Conservation (phyloP, 495 filamentous ascomycete species). For the Tuber aestivum region DNA sequence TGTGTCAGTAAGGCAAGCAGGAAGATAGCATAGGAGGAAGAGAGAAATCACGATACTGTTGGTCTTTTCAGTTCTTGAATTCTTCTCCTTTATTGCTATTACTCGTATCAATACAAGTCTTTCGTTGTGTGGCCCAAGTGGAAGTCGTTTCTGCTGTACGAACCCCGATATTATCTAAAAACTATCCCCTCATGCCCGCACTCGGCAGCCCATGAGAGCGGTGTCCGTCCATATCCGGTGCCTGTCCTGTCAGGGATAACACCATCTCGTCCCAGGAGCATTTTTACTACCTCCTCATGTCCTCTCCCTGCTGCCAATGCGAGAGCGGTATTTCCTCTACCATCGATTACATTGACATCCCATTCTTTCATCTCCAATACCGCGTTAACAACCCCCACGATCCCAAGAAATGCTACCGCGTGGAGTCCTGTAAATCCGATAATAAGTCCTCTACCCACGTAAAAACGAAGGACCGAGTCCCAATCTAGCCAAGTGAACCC, state of each 20-base stretch:
- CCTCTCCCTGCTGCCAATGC: background rate
- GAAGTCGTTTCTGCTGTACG: too few relatives aligned
- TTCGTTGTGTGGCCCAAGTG: too few relatives aligned
- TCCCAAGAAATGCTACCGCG: background rate
- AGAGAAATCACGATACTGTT: too few relatives aligned
- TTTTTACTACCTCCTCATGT: background rate
- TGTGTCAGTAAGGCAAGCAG: too few relatives aligned
- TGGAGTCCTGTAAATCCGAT: background rate
- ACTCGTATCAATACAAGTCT: too few relatives aligned
- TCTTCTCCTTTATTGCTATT: too few relatives aligned
- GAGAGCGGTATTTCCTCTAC: background rate
- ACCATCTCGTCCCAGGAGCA: background rate
- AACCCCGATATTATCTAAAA: too few relatives aligned
- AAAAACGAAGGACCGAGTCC: too few relatives aligned
- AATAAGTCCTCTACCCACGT: background rate
- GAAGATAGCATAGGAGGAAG: too few relatives aligned
- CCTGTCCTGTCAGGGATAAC: background rate
- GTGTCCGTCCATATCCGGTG: background rate
- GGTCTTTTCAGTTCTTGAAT: too few relatives aligned
- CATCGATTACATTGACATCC: background rate
- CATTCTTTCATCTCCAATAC: background rate
- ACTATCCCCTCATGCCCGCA: background rate
- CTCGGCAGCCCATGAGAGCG: background rate
- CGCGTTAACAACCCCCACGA: background rate
- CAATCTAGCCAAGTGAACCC: too few relatives aligned